Conservation (phyloP, 1,284 basidiomycete genomes). For the Cryptococcus maquisensis region DNA sequence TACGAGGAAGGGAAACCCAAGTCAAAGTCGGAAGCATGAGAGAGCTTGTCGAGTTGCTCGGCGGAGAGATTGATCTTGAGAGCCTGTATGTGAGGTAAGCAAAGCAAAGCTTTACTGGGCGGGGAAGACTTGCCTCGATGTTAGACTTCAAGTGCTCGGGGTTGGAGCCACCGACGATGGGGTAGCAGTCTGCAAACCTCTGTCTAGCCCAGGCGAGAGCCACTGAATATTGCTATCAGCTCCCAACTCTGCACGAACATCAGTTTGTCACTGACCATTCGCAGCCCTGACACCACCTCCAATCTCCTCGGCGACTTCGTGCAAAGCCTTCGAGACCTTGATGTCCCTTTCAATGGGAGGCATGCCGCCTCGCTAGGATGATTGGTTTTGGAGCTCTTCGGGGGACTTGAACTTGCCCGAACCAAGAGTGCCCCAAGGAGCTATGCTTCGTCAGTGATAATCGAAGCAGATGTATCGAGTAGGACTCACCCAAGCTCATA, state of each 20-base stretch:
- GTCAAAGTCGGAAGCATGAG: constrained; percentile 21
- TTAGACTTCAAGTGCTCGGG: constrained; percentile 38
- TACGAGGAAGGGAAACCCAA: constrained; percentile 14
- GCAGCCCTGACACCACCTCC: constrained; percentile 41
- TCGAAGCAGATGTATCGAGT: neutral
- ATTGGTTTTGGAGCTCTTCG: constrained; percentile 14
- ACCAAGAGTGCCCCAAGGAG: constrained; percentile 22
- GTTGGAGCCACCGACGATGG: constrained; percentile 48
- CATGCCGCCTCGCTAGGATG: constrained; percentile 15
- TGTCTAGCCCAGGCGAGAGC: constrained; percentile 34
- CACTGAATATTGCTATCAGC: constrained; percentile 8
- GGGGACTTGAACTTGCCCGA: constrained; percentile 15
- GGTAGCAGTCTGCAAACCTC: constrained; percentile 37
- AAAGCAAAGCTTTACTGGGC: neutral
- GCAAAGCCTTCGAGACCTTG: constrained; percentile 27
- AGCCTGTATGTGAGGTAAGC: constrained; percentile 14
- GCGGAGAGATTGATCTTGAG: constrained; percentile 41
- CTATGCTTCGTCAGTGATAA: neutral
- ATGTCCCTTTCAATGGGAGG: constrained; percentile 27
- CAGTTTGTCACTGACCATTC: constrained; percentile 25
- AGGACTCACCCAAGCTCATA: neutral
- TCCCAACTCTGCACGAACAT: neutral
- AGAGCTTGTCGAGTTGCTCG: constrained; percentile 43
- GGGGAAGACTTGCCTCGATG: constrained; percentile 30
- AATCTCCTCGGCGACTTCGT: constrained; percentile 49